Conservation (phyloP, 305 asterid genomes). For the Salvia sclarea region DNA sequence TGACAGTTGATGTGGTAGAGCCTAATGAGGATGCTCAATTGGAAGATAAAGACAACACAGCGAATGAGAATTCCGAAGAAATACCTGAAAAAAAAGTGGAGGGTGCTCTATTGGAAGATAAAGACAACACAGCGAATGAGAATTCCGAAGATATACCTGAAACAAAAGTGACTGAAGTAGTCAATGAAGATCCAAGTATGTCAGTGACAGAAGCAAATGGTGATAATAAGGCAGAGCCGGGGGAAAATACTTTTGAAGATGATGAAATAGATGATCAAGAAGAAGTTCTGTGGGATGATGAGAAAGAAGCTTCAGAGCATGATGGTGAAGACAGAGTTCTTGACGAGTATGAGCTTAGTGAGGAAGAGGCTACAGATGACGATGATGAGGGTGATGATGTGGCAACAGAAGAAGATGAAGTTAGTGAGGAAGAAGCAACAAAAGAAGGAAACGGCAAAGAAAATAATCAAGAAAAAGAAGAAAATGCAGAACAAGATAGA, state of each 20-base stretch:
- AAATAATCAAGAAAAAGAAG: conserved; percentile 20
- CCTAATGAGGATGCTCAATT: conserved; percentile 22
- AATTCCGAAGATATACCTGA: conserved; percentile 17
- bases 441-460: conserved; percentile 29
- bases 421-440: conserved; percentile 27
- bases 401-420: conserved; percentile 31
- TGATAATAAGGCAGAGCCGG: conserved; percentile 24
- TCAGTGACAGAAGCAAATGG: conserved; percentile 27
- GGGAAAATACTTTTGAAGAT: conserved; percentile 36
- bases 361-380: conserved; percentile 35
- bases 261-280: conserved; percentile 39
- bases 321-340: conserved; percentile 30
- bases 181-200: conserved; percentile 28
- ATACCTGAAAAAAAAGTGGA: conserved; percentile 24
- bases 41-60: conserved; percentile 26
- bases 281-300: conserved; percentile 29
- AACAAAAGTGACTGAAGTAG: conserved; percentile 27
- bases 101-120: conserved; percentile 30
- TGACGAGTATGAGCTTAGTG: conserved; percentile 35
- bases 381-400: conserved; percentile 34
- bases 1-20: conserved; percentile 26
- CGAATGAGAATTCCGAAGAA: conserved; percentile 23
- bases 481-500: conserved; percentile 22
- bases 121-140: conserved; percentile 22
- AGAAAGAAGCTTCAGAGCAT: conserved; percentile 24